These are phyloP conservation scores for Jacaranda copaia DNA, from an alignment of 257 asterid genomes.

Conservation along the genomic window DNA sequence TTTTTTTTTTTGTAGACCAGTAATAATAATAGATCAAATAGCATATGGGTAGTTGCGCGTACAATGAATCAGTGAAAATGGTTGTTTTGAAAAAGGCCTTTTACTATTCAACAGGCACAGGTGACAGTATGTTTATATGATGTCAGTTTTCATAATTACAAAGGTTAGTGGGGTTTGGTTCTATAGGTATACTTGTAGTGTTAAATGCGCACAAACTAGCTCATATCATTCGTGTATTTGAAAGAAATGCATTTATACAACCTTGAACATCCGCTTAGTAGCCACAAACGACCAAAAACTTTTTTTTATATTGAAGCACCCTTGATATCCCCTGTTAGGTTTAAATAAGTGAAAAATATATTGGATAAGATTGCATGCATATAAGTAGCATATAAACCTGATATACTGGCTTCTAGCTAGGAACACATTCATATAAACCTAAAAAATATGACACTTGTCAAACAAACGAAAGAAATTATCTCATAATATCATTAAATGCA, in stretches of 20 bases:
- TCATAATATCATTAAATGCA: not conserved
- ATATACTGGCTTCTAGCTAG: slow-evolving; percentile 2
- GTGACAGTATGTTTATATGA: not conserved
- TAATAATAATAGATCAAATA: not conserved
- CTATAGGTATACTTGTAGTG: not conserved
- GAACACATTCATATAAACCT: not conserved
- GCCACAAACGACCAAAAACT: slow-evolving; percentile 3
- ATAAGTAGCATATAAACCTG: slow-evolving; percentile 17
- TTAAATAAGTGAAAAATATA: not conserved
- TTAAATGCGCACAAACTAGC: not conserved
- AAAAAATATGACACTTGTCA: not conserved
- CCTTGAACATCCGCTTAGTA: not conserved
- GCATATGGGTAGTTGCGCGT: slow-evolving; percentile 30
- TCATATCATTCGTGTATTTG: not conserved
- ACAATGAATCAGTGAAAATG: slow-evolving; percentile 31
- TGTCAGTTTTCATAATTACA: slow-evolving; percentile 20
- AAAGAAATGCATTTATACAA: not conserved
- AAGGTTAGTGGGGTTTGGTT: too few relatives aligned
- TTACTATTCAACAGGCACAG: slow-evolving; percentile 5
- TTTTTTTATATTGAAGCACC: not conserved
- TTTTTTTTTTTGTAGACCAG: too few relatives aligned
- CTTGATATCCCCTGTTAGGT: not conserved
- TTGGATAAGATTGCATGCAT: slow-evolving; percentile 1
- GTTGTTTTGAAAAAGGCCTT: slow-evolving; percentile 4
- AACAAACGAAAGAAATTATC: slow-evolving; percentile 9